Conservation (phyloP, 2,329 filamentous ascomycete genomes). For the Didymella pomorum region DNA sequence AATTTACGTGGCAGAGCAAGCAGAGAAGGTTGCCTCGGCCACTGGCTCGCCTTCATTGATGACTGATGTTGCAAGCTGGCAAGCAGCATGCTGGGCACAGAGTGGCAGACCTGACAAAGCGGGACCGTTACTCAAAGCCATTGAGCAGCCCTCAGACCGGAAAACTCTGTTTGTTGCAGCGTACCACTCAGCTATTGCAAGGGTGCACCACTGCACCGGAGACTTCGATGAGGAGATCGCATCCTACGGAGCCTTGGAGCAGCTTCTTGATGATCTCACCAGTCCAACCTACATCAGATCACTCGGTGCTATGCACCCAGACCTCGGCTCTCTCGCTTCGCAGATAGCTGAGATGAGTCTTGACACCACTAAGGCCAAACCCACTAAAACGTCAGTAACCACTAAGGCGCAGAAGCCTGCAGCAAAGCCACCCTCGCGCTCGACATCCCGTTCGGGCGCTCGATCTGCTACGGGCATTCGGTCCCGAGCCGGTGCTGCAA, state of each 20-base stretch:
- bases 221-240: slow-evolving; percentile 58
- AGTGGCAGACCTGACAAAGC: slow-evolving; percentile 61
- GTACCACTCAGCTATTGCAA: slow-evolving; percentile 59
- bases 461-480: slow-evolving; percentile 27
- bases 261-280: slow-evolving; percentile 54
- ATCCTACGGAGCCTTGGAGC: slow-evolving; percentile 59
- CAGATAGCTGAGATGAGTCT: slow-evolving; percentile 55
- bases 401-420: slow-evolving; percentile 37
- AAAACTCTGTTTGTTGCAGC: slow-evolving; percentile 62
- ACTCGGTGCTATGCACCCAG: slow-evolving; percentile 35
- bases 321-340: slow-evolving; percentile 50
- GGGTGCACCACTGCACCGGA: slow-evolving; percentile 57
- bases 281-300: slow-evolving; percentile 43
- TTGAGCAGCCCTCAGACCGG: slow-evolving; percentile 51
- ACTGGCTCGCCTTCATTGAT: slow-evolving; percentile 67
- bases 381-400: slow-evolving; percentile 19
- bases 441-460: slow-evolving; percentile 17
- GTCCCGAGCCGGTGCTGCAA: slow-evolving; percentile 25
- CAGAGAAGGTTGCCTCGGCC: slow-evolving; percentile 76
- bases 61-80: slow-evolving; percentile 55
- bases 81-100: slow-evolving; percentile 59
- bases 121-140: slow-evolving; percentile 62
- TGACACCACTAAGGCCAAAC: slow-evolving; percentile 22
- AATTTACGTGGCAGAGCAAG: slow-evolving; percentile 85
- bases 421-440: slow-evolving; percentile 23